Evolutionary conservation across 2,329 filamentous ascomycete genomes (phyloP), one percentile per base, ranked within the genome.

Genomic region (Byssothecium circinans): DNA sequence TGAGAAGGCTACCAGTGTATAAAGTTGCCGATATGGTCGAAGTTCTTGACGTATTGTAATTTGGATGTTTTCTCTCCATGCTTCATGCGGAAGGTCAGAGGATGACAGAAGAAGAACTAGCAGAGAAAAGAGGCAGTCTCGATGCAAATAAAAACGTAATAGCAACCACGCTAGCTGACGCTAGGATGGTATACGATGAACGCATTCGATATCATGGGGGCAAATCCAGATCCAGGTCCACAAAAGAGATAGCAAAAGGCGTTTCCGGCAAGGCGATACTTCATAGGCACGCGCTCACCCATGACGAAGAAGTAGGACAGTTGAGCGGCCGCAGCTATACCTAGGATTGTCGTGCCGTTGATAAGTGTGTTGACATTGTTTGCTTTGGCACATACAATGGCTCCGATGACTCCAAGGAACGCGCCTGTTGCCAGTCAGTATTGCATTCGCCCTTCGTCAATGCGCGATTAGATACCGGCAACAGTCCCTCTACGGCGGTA

Each of bases 351-450:
- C 4, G 38, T 54, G 7, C 45, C 50, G 11, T 43, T 43, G 15
- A 51, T 54, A 19, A 48, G 42, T 4, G 45, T 45, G 20, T 47
- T 44, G 17, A 56, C 43, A 27, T 34, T 47, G 17, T 56, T 19
- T n/a, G 53, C 50, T 19, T 51, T 56, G 4, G 51, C 51, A 12
- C 48, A 45, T 22, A 56, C 35, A 29, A 56, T 52, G 29, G 41
- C 41, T 2, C 53, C 53, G 20, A 56, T 50, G 22, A 56, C 36
- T 4, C 65, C 67, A 8, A 71, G 49, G 5, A 62, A 52, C 14
- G 43, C 50, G 11, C 67, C 32, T 34, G n/a, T 7, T 11, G 25
- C 12, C 12, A n/a, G 32, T 18, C 32, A 34, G 12, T 6, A 34
- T 34, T 7, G 7, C 32, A 34, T 34, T n/a, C 32, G 7, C 12